Base-by-base conservation (phyloP, 805 yeast species). In the Zygosaccharomyces kombuchaensis region DNA sequence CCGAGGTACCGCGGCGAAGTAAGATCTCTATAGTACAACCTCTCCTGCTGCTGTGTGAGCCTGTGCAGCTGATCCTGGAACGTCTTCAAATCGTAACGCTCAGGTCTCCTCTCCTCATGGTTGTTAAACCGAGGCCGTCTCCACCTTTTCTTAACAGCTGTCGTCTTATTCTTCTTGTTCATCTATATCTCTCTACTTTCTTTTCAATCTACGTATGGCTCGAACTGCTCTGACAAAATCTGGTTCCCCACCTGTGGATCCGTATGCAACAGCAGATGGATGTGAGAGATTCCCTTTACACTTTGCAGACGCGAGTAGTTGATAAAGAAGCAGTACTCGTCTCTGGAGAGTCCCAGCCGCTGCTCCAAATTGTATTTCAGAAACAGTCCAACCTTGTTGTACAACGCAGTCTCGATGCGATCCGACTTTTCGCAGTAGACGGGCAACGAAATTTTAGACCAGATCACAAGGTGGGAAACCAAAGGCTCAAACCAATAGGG, bases 251-350 rank as follows among this genome's bases (percentile, higher is more conserved):
- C 6, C 7, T 34, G 25, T 34, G 45, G 40, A 19, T 51, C 45
- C 17, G 43, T 37, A 35, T 67, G 73, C 9, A 84, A 52, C 23
- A 84, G 56, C 2, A 84, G 76, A 62, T 84, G 93, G n/a, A 84
- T 66, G 58, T 84, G 93, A 19, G 88, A 82, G 29, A 84, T 68
- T 25, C 77, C 71, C 52, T 70, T 74, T 5, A 85, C 82, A 59
- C 88, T 82, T 59, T 85, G 93, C 34, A 85, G 61, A 6, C 75
- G 71, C 6, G 82, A 75, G 78, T 85, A 84, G 59, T 85, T 85
- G 53, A 84, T 74, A 62, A 84, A 85, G 91, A 91, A 84, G 1
- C 71, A 59, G 36, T 76, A 55, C 32, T 76, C 65, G 3, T 71
- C 67, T 22, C 68, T 56, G 16, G 27, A 14, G 29, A 39, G 10